phyloP scores from a whole-genome alignment of 176 grass and related monocot species.

The Lolium rigidum region DNA sequence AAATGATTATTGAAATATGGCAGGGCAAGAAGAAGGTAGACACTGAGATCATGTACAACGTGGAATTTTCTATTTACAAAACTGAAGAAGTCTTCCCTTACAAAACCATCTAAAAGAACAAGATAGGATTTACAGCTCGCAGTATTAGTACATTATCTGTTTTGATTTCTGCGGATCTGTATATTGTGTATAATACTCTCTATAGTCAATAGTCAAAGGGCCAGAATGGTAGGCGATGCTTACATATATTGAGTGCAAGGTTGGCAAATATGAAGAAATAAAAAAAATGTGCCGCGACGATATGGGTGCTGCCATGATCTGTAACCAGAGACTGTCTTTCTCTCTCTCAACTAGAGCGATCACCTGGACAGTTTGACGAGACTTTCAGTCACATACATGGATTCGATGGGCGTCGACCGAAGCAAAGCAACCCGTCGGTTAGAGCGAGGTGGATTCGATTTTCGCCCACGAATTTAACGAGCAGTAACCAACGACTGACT shows the following conservation, averaged over 20 bases:
- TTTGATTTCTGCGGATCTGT: conserved; percentile 19
- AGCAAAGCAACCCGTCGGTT: conserved; percentile 31
- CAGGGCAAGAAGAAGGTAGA: too few relatives aligned
- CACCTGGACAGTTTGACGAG: conserved; percentile 35
- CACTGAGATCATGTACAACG: too few relatives aligned
- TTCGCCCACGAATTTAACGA: neutral
- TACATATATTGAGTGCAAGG: conserved; percentile 24
- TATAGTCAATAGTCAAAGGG: conserved; percentile 43
- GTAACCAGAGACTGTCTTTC: conserved; percentile 24
- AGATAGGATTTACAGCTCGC: conserved; percentile 20
- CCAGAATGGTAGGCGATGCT: conserved; percentile 44
- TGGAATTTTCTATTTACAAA: neutral
- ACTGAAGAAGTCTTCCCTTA: neutral
- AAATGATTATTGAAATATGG: neutral
- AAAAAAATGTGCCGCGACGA: conserved; percentile 16
- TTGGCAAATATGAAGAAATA: conserved; percentile 19
- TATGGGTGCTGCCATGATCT: conserved; percentile 24
- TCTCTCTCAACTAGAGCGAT: neutral
- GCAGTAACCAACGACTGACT: conserved; percentile 17
- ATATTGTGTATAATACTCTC: conserved; percentile 13
- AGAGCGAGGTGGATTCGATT: neutral
- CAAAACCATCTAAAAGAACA: neutral
- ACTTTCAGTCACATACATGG: conserved; percentile 7
- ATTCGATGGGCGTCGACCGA: conserved; percentile 56
- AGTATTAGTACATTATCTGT: neutral